A percentile compares a stretch with the other conserved stretches of the same genome.
These are phyloP conservation scores for Lichenothelia convexa DNA, from an alignment of 495 filamentous ascomycete genomes.

Conservation along the genomic window DNA sequence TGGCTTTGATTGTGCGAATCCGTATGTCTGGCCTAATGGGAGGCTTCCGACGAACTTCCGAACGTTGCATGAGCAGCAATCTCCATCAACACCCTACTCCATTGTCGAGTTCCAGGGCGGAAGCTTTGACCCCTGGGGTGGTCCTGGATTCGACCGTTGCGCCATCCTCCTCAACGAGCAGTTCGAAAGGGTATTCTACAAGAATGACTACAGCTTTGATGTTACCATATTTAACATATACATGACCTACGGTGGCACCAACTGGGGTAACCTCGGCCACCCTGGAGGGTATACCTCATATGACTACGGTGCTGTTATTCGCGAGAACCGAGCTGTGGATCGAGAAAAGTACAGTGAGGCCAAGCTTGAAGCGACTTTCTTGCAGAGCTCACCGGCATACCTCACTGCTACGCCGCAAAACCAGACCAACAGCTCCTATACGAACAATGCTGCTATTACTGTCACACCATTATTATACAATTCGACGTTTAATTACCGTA, in stretches of 20 bases:
- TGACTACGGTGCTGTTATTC: conserved; percentile 51
- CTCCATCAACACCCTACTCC: conserved; percentile 48
- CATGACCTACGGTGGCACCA: conserved; percentile 56
- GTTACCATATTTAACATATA: conserved; percentile 45
- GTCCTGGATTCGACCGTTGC: conserved; percentile 46
- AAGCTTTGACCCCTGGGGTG: conserved; percentile 19
- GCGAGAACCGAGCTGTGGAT: conserved; percentile 43
- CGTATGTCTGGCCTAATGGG: conserved; percentile 22
- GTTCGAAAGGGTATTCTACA: conserved; percentile 64
- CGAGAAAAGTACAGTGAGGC: conserved; percentile 67
- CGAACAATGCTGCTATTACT: conserved; percentile 30
- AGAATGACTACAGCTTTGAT: conserved; percentile 52
- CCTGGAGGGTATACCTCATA: conserved; percentile 52
- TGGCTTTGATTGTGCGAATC: conserved; percentile 30
- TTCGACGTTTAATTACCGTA: conserved; percentile 16
- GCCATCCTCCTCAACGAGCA: conserved; percentile 43
- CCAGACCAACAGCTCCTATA: conserved; percentile 26
- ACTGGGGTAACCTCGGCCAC: conserved; percentile 69
- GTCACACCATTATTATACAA: conserved; percentile 42
- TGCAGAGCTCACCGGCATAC: conserved; percentile 49
- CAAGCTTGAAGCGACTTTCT: conserved; percentile 57
- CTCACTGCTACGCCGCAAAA: conserved; percentile 33
- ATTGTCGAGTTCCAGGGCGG: conserved; percentile 60
- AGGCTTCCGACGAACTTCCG: conserved; percentile 23
- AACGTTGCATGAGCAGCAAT: conserved; percentile 34